Conservation (phyloP, 108 stramenopile species). For the Pseudonitzschia pungens region DNA sequence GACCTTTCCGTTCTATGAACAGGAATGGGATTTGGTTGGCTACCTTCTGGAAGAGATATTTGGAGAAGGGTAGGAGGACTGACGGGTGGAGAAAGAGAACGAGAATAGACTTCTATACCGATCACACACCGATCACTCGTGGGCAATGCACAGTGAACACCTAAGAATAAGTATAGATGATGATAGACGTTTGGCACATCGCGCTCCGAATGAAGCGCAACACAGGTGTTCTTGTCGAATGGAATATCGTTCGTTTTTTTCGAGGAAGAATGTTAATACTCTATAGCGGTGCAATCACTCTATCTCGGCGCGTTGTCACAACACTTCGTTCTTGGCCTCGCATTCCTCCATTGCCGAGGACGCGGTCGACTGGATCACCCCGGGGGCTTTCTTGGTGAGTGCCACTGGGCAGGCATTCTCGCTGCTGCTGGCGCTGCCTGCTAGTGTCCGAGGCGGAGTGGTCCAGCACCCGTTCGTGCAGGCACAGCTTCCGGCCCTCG, state of each 20-base stretch:
- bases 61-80: constrained; percentile 51
- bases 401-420: constrained; percentile 45
- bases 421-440: background rate
- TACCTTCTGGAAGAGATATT: constrained; percentile 64
- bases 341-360: constrained; percentile 6
- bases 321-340: constrained; percentile 7
- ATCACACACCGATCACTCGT: background rate
- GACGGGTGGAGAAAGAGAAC: constrained; percentile 15
- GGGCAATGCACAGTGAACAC: too few species aligned
- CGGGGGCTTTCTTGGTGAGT: constrained; percentile 19
- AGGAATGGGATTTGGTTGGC: constrained; percentile 81
- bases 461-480: constrained; percentile 62
- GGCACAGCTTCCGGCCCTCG: constrained; percentile 74
- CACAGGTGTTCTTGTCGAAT: background rate
- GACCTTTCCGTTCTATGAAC: constrained; percentile 84
- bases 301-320: background rate
- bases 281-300: background rate
- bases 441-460: constrained; percentile 4
- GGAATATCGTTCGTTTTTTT: background rate
- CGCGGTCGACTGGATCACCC: constrained; percentile 15
- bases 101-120: too few species aligned
- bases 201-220: background rate
- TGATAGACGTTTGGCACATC: background rate
- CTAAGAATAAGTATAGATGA: background rate
- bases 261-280: background rate